phyloP scores from a whole-genome alignment of 2,329 filamentous ascomycete species.

The Claviceps pusilla region DNA sequence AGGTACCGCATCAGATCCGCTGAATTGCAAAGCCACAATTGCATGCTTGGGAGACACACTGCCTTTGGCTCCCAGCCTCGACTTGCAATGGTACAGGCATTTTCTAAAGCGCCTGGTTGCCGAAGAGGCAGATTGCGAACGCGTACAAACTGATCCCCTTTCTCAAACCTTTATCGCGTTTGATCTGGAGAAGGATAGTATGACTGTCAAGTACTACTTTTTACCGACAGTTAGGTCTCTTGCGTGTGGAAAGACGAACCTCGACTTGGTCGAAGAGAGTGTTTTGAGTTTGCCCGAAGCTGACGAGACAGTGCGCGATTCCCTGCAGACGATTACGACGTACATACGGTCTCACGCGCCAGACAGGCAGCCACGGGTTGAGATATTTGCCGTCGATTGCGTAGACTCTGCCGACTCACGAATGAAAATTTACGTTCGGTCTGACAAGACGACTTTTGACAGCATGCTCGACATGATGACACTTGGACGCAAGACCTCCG shows the following conservation, averaged over 20 bases:
- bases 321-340: constrained; percentile 1
- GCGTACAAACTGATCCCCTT: neutral
- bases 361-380: constrained; percentile 1
- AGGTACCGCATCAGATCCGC: constrained; percentile 12
- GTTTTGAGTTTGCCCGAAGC: neutral
- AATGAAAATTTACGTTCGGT: constrained; percentile 23
- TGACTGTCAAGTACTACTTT: neutral
- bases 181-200: neutral
- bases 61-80: neutral
- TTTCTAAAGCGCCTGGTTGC: neutral
- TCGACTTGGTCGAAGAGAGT: neutral
- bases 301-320: neutral
- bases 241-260: neutral
- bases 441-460: constrained; percentile 15
- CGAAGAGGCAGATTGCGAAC: neutral
- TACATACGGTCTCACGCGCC: neutral
- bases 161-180: neutral
- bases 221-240: neutral
- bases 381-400: constrained; percentile 21
- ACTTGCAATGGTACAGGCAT: neutral
- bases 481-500: constrained; percentile 9
- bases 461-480: constrained; percentile 14
- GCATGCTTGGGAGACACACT: neutral
- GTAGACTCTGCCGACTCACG: constrained; percentile 14
- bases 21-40: neutral